Conservation (phyloP, 2,329 filamentous ascomycete species). For the Colletotrichum sp. region DNA sequence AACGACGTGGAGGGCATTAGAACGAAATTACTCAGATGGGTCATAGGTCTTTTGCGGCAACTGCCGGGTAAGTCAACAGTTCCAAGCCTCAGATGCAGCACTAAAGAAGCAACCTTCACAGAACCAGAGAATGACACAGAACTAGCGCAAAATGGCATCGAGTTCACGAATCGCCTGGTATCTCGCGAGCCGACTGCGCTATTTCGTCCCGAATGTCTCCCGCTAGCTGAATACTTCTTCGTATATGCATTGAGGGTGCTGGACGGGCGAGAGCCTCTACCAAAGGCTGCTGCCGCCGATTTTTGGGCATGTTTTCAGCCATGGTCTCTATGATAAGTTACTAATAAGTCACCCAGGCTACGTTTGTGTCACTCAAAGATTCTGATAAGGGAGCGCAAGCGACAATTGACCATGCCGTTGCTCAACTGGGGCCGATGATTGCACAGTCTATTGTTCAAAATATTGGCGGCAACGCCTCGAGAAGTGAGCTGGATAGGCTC, state of each 20-base stretch:
- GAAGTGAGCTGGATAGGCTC: slow-evolving; percentile 75
- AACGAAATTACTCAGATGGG: slow-evolving; percentile 62
- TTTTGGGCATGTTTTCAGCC: slow-evolving; percentile 68
- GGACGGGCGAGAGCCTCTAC: slow-evolving; percentile 73
- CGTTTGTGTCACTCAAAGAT: slow-evolving; percentile 55
- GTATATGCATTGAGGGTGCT: slow-evolving; percentile 74
- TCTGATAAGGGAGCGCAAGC: slow-evolving; percentile 46
- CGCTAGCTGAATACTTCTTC: slow-evolving; percentile 70
- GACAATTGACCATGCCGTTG: slow-evolving; percentile 54
- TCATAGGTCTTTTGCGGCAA: slow-evolving; percentile 64
- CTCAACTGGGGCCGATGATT: slow-evolving; percentile 67
- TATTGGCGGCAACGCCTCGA: slow-evolving; percentile 70
- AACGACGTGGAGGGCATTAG: slow-evolving; percentile 53
- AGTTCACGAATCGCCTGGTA: slow-evolving; percentile 71
- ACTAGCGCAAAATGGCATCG: slow-evolving; percentile 75
- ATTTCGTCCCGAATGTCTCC: slow-evolving; percentile 59
- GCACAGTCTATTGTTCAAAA: slow-evolving; percentile 66
- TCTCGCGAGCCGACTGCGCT: slow-evolving; percentile 66
- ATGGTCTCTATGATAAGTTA: background rate
- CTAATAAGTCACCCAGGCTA: slow-evolving; percentile 44
- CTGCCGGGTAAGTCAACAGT: slow-evolving; percentile 56
- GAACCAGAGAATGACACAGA: slow-evolving; percentile 71
- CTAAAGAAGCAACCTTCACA: slow-evolving; percentile 24
- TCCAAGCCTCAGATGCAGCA: background rate
- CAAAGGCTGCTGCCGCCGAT: slow-evolving; percentile 74